These are phyloP conservation scores for Wickerhamiella qilinensis DNA, from an alignment of 805 yeast genomes.

Conservation along the genomic window DNA sequence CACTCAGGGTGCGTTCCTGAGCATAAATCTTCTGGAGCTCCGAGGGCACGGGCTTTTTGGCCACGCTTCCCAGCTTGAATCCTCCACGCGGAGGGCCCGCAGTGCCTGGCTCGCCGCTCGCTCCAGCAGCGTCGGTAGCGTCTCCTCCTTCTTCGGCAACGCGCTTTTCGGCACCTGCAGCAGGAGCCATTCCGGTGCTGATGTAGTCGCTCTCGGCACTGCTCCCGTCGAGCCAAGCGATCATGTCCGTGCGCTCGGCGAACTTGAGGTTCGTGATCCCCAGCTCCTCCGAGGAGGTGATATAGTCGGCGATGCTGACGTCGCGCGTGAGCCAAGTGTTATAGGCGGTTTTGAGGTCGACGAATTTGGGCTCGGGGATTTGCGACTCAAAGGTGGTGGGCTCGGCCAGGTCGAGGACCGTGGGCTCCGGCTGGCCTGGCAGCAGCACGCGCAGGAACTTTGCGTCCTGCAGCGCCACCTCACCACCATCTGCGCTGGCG, in stretches of 20 bases:
- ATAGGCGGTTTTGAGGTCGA: conserved; percentile 36
- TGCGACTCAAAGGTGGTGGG: background rate
- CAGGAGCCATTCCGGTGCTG: conserved; percentile 10
- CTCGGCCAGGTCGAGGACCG: background rate
- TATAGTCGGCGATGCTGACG: conserved; percentile 65
- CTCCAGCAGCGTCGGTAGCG: conserved; percentile 6
- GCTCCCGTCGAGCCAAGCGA: conserved; percentile 65
- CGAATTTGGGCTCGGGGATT: background rate
- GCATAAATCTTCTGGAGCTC: conserved; percentile 30
- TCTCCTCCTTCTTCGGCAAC: conserved; percentile 6
- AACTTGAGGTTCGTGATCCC: conserved; percentile 61
- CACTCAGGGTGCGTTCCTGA: conserved; percentile 28
- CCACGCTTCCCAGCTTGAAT: conserved; percentile 7
- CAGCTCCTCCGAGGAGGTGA: conserved; percentile 49
- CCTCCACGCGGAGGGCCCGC: conserved; percentile 4
- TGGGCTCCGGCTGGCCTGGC: background rate
- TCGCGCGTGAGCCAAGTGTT: conserved; percentile 70
- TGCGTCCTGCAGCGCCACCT: background rate
- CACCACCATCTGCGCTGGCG: background rate
- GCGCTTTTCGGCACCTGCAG: background rate
- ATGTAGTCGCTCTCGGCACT: conserved; percentile 43
- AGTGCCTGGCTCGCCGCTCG: conserved; percentile 4
- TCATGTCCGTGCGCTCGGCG: conserved; percentile 68
- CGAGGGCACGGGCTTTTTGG: conserved; percentile 30
- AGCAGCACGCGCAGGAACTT: background rate